Percentiles rank a stretch among this genome's conserved stretches.
phyloP scores from a whole-genome alignment of 2,329 filamentous ascomycete species.

The Aspergillus sp. region DNA sequence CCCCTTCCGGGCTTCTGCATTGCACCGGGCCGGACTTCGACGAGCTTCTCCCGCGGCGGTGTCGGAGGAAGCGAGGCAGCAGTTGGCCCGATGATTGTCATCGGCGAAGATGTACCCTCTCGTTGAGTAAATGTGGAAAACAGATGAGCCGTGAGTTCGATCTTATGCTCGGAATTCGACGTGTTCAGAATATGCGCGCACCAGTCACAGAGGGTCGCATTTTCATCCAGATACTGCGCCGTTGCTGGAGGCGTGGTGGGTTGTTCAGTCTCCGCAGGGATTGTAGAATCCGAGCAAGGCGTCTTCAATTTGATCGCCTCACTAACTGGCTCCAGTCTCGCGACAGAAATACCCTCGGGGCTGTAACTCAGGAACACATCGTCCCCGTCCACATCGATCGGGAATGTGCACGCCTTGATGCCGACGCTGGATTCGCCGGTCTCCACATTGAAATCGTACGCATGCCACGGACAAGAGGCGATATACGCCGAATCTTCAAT shows the following conservation, averaged over 20 bases:
- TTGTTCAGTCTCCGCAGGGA: conserved; percentile 3
- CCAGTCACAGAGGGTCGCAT: conserved; percentile 50
- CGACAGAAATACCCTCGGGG: conserved; percentile 24
- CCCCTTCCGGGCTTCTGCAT: conserved; percentile 45
- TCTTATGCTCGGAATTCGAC: conserved; percentile 48
- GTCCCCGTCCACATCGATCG: conserved; percentile 39
- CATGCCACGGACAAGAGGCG: conserved; percentile 51
- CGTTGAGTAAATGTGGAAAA: conserved; percentile 43
- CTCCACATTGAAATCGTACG: conserved; percentile 52
- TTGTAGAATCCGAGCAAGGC: background rate
- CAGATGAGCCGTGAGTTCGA: conserved; percentile 47
- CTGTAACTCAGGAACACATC: conserved; percentile 36
- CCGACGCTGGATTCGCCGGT: conserved; percentile 51
- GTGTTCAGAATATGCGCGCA: conserved; percentile 49
- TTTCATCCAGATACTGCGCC: conserved; percentile 38
- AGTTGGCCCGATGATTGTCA: conserved; percentile 42
- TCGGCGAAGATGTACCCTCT: conserved; percentile 41
- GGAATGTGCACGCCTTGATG: conserved; percentile 49
- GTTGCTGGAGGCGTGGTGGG: conserved; percentile 3
- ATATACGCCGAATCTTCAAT: conserved; percentile 51
- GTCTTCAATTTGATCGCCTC: conserved; percentile 48
- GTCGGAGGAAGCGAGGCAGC: conserved; percentile 38
- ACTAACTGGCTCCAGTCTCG: conserved; percentile 44
- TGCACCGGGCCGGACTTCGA: conserved; percentile 38
- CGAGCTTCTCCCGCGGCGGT: conserved; percentile 43